Conservation (phyloP, 176 grass and related monocot genomes). For the Carex kokanica region DNA sequence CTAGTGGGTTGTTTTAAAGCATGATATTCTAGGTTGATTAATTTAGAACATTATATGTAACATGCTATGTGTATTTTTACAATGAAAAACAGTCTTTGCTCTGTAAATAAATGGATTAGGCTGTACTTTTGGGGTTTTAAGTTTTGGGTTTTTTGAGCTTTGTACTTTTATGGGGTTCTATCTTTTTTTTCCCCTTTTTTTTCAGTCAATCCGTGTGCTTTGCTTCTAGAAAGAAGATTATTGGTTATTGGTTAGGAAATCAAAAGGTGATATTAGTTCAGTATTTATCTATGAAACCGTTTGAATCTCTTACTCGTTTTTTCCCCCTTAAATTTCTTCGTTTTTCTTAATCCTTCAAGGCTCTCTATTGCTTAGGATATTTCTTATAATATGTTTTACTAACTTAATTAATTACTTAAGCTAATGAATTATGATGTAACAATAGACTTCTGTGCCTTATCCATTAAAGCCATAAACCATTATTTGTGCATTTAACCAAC, state of each 20-base stretch:
- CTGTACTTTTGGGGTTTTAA: background rate
- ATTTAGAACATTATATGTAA: slow-evolving; percentile 23
- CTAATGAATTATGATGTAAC: too few relatives aligned
- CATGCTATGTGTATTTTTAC: background rate
- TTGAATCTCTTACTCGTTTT: background rate
- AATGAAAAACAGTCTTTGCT: background rate
- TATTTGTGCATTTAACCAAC: too few relatives aligned
- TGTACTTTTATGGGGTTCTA: background rate
- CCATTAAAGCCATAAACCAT: too few relatives aligned
- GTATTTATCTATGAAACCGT: background rate
- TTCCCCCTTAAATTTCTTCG: background rate
- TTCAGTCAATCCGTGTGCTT: background rate
- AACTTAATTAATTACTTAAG: too few relatives aligned
- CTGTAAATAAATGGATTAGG: slow-evolving; percentile 8
- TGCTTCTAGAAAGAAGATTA: background rate
- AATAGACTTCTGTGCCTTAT: too few relatives aligned
- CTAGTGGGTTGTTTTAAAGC: slow-evolving; percentile 33
- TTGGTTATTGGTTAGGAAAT: background rate
- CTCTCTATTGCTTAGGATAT: too few relatives aligned
- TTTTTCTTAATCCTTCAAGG: background rate
- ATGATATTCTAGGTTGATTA: slow-evolving; percentile 29
- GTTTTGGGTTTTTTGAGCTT: background rate
- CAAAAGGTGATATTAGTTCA: background rate
- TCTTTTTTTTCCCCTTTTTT: background rate
- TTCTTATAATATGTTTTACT: too few relatives aligned